Percentiles rank a stretch among this genome's conserved stretches.
Conservation (phyloP, 2,329 filamentous ascomycete species). For the Colletotrichum sp. region DNA sequence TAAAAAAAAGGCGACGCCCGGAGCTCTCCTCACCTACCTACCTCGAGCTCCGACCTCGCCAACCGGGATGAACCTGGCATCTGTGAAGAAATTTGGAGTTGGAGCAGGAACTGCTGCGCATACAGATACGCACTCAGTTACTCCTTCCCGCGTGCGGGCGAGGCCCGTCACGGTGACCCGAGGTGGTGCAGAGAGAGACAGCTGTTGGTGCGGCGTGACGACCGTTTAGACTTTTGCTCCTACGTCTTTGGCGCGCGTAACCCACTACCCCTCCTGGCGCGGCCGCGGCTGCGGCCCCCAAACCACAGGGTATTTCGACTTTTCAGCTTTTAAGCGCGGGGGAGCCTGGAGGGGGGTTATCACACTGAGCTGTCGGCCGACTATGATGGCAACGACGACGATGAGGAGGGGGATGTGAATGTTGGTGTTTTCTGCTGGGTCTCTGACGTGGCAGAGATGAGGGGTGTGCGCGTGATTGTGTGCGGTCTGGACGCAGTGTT, state of each 20-base stretch:
- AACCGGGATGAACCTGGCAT: not conserved
- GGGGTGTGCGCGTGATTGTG: not conserved
- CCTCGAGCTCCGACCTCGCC: not conserved
- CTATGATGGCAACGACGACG: not conserved
- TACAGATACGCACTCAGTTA: not conserved
- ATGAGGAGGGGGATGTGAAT: not conserved
- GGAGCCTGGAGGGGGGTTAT: not conserved
- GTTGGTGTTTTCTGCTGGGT: not conserved
- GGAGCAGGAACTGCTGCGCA: not conserved
- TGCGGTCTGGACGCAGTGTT: not conserved
- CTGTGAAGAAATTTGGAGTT: not conserved
- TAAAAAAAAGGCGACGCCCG: not conserved
- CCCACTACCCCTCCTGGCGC: not conserved
- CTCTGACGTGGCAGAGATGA: not conserved
- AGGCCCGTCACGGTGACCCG: not conserved
- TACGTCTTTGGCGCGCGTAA: not conserved
- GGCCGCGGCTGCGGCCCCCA: not conserved
- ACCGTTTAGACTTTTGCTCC: not conserved
- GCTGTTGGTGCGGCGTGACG: not conserved
- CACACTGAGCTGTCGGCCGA: not conserved
- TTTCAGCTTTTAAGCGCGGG: not conserved
- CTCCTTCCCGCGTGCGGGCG: not conserved
- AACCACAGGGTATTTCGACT: not conserved
- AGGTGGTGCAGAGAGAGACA: not conserved
- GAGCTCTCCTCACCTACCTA: not conserved